phyloP scores from a whole-genome alignment of 306 rosid species.

The Gleditsia sinensis region DNA sequence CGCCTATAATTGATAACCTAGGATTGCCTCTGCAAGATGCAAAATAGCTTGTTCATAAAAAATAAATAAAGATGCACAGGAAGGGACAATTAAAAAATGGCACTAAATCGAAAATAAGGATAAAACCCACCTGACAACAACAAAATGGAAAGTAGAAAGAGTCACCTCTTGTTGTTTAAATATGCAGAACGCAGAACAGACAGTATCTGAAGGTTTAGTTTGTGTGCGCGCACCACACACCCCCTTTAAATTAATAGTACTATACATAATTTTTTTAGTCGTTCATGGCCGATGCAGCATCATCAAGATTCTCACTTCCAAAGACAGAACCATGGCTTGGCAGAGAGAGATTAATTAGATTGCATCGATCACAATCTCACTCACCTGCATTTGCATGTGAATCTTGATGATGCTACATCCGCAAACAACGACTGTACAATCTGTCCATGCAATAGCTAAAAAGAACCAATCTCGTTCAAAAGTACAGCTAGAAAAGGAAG shows the following conservation, averaged over 20 bases:
- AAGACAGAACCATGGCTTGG: slow-evolving; percentile 38
- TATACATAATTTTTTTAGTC: slow-evolving; percentile 35
- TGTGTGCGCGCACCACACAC: background rate
- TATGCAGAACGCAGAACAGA: slow-evolving; percentile 28
- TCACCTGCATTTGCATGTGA: slow-evolving; percentile 67
- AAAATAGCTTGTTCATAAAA: slow-evolving; percentile 27
- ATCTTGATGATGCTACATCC: slow-evolving; percentile 98
- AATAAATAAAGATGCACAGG: too few relatives aligned
- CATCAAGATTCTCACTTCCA: slow-evolving; percentile 98
- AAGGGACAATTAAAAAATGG: background rate
- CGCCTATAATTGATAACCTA: slow-evolving; percentile 33
- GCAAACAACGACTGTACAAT: slow-evolving; percentile 78
- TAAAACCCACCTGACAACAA: slow-evolving; percentile 48
- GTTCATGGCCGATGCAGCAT: slow-evolving; percentile 98
- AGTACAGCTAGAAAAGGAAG: background rate
- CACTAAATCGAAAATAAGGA: background rate
- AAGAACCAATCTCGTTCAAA: slow-evolving; percentile 22
- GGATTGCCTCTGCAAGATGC: slow-evolving; percentile 36
- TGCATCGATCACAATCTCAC: slow-evolving; percentile 12
- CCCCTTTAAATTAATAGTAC: background rate
- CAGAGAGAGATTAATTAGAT: slow-evolving; percentile 1
- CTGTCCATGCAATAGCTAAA: slow-evolving; percentile 43
- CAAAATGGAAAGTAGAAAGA: slow-evolving; percentile 29
- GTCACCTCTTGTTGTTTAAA: slow-evolving; percentile 25
- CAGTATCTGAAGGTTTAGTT: slow-evolving; percentile 22